These are phyloP conservation scores for Cryptococcus wingfieldii DNA, from an alignment of 1,284 basidiomycete species.

Conservation along the genomic window DNA sequence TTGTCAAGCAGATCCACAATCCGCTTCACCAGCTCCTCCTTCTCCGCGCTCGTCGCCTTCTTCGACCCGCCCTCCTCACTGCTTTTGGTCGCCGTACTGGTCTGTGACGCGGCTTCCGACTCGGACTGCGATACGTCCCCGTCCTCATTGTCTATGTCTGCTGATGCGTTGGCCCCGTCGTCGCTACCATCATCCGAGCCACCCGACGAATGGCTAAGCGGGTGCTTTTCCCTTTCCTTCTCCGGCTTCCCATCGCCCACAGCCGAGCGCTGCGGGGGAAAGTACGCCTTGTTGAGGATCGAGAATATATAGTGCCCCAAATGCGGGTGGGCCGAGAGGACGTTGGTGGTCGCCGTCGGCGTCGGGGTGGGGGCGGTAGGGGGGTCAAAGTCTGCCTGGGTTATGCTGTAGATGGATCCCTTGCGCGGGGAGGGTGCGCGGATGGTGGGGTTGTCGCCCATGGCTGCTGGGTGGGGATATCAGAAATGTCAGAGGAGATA, in stretches of 20 bases:
- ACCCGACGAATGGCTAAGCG: slow-evolving; percentile 42
- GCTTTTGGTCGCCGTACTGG: not conserved
- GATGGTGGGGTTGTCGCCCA: not conserved
- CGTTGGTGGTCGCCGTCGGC: slow-evolving; percentile 14
- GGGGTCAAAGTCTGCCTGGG: not conserved
- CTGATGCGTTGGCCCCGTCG: slow-evolving; percentile 10
- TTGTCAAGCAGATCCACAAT: slow-evolving; percentile 68
- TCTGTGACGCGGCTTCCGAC: not conserved
- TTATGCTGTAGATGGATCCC: not conserved
- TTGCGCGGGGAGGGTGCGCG: not conserved
- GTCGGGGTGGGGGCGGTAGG: slow-evolving; percentile 2
- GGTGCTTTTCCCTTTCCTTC: slow-evolving; percentile 26
- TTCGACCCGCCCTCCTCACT: slow-evolving; percentile 1
- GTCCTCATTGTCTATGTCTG: not conserved
- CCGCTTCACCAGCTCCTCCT: slow-evolving; percentile 58
- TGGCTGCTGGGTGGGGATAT: not conserved
- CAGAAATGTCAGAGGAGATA: not conserved
- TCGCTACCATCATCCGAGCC: slow-evolving; percentile 40
- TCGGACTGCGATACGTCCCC: not conserved
- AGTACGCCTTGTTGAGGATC: slow-evolving; percentile 28
- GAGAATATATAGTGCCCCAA: slow-evolving; percentile 42
- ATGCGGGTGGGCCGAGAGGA: slow-evolving; percentile 37
- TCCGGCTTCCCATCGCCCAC: not conserved
- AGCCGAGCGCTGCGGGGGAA: slow-evolving; percentile 14
- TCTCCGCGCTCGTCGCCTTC: slow-evolving; percentile 18